phyloP scores from a whole-genome alignment of 768 basidiomycete species.

The Suillus paluster region DNA sequence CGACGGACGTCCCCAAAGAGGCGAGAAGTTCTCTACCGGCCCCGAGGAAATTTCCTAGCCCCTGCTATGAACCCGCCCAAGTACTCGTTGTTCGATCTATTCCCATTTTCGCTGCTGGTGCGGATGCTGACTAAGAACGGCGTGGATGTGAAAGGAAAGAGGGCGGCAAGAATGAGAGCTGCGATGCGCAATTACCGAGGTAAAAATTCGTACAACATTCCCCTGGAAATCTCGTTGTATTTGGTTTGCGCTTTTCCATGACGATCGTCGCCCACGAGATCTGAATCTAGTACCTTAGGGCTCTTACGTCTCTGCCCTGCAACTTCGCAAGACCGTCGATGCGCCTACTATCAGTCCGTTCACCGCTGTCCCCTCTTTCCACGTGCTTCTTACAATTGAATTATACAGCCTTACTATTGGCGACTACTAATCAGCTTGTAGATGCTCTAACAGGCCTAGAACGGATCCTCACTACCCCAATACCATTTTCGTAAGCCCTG shows the following conservation, averaged over 20 bases:
- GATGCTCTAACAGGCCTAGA: constrained; percentile 73
- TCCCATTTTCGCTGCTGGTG: constrained; percentile 69
- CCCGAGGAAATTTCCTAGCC: constrained; percentile 50
- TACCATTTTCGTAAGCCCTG: constrained; percentile 67
- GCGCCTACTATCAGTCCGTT: constrained; percentile 62
- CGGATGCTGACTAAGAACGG: constrained; percentile 50
- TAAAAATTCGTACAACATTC: constrained; percentile 59
- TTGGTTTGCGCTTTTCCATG: constrained; percentile 44
- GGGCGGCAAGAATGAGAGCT: constrained; percentile 58
- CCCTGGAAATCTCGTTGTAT: constrained; percentile 72
- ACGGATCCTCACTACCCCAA: constrained; percentile 74
- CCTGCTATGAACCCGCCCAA: constrained; percentile 63
- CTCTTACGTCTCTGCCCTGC: constrained; percentile 67
- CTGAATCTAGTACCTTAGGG: constrained; percentile 45
- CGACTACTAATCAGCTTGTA: constrained; percentile 56
- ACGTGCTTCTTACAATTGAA: background rate
- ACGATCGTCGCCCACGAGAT: background rate
- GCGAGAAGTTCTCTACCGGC: constrained; percentile 17
- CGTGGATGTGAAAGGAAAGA: constrained; percentile 61
- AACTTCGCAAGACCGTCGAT: constrained; percentile 57
- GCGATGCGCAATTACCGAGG: constrained; percentile 45
- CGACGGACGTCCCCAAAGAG: constrained; percentile 7
- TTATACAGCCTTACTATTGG: constrained; percentile 49
- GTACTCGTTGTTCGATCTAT: constrained; percentile 64
- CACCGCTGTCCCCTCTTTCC: constrained; percentile 9